Base-by-base conservation (phyloP, 805 yeast genomes). In the Zygosaccharomyces rouxii region DNA sequence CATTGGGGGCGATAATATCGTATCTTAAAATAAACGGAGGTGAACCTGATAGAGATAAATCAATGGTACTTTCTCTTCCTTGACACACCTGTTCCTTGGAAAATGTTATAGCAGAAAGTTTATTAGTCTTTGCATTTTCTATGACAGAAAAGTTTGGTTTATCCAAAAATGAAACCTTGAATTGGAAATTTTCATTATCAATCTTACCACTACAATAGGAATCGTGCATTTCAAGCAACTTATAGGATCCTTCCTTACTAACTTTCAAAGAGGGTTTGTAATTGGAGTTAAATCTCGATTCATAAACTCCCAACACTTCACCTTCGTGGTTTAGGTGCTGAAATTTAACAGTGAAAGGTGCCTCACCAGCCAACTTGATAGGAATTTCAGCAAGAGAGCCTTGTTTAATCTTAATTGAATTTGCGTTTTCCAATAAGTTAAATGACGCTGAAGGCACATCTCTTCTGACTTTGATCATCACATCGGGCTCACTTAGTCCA, bases 11-110 rank as follows among this genome's bases (percentile, higher is more conserved):
- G 23, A 68, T 68, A 13, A 85, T 66, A n/a, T 79, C 77, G 62
- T 89, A 88, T 35, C 78, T 80, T 22, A 89, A 69, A n/a, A 77
- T 66, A 54, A 88, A 88, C 21, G 92, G 90, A 1, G 82, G 73
- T 5, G 77, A 66, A 1, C 89, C 92, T 35, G 67, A 68, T 30
- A 85, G 63, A 2, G 73, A 62, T 29, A 86, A 52, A 46, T 77
- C 83, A 28, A 79, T 61, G 1, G 74, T 68, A 47, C 73, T 76
- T 47, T 75, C 79, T 26, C 67, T 70, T 35, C 70, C 72, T 54
- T 76, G 78, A 54, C 84, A 79, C 11, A 78, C 74, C 29, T 67
- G 67, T 9, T 64, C 55, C 35, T 74, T 71, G 2, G 55, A 49
- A 47, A 67, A 73, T 3, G 63, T 47, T 21, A 54, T 51, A 3